Conservation (phyloP, 805 yeast genomes). For the Kluyveromyces wickerhamii region DNA sequence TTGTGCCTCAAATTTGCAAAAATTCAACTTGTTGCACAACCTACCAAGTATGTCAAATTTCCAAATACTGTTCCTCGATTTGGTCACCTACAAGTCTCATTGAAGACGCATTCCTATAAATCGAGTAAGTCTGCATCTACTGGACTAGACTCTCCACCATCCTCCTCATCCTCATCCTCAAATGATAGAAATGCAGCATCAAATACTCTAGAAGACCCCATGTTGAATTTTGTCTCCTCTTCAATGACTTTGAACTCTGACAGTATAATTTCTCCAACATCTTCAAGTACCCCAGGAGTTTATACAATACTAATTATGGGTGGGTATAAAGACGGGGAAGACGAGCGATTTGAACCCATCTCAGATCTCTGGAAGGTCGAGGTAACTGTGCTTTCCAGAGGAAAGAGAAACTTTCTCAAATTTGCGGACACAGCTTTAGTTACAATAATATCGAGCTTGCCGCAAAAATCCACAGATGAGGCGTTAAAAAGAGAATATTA, state of each 20-base stretch:
- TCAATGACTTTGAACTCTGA: conserved; percentile 4
- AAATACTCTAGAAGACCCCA: conserved; percentile 6
- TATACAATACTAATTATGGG: conserved; percentile 36
- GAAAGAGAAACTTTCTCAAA: conserved; percentile 29
- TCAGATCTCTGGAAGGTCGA: conserved; percentile 38
- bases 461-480: conserved; percentile 9
- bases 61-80: conserved; percentile 33
- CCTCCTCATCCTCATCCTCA: conserved; percentile 6
- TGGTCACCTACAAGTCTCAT: conserved; percentile 33
- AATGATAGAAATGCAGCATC: conserved; percentile 5
- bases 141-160: not conserved
- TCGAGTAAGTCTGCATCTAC: conserved; percentile 2
- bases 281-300: conserved; percentile 11
- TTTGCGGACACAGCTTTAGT: conserved; percentile 33
- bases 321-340: conserved; percentile 35
- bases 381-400: conserved; percentile 30
- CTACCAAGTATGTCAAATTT: conserved; percentile 22
- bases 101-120: conserved; percentile 10
- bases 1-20: conserved; percentile 41
- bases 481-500: conserved; percentile 2
- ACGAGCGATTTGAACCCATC: conserved; percentile 29
- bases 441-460: conserved; percentile 21
- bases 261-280: conserved; percentile 1
- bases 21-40: conserved; percentile 32
- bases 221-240: conserved; percentile 4